A percentile compares a stretch with the other conserved stretches of the same genome.
These are phyloP conservation scores for Apiospora hydei DNA, from an alignment of 2,329 filamentous ascomycete species.

Conservation along the genomic window DNA sequence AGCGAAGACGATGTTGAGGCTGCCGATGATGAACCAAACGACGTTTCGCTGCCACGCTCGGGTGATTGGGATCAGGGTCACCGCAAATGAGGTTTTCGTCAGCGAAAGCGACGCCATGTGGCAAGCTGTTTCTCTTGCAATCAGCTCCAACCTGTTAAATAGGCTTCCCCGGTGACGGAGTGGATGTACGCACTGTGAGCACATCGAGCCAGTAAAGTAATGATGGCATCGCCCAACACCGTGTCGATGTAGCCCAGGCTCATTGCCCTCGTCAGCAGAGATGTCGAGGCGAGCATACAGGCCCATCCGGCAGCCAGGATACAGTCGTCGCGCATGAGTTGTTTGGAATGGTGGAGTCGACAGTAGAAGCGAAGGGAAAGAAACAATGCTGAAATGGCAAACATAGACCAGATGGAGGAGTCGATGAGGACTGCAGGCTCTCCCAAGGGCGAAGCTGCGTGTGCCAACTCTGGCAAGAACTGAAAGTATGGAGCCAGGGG, in stretches of 20 bases:
- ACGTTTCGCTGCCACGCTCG: slow-evolving; percentile 22
- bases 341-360: slow-evolving; percentile 23
- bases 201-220: slow-evolving; percentile 26
- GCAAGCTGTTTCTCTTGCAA: background rate
- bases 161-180: background rate
- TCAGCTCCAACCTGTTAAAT: too few species aligned
- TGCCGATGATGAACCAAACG: slow-evolving; percentile 30
- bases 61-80: slow-evolving; percentile 29
- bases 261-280: slow-evolving; percentile 29
- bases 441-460: background rate
- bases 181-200: background rate
- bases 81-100: slow-evolving; percentile 36
- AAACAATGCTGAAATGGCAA: slow-evolving; percentile 27
- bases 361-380: slow-evolving; percentile 34
- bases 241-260: slow-evolving; percentile 27
- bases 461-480: background rate
- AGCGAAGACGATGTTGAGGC: slow-evolving; percentile 25
- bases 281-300: slow-evolving; percentile 25
- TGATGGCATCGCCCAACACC: slow-evolving; percentile 18
- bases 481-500: background rate
- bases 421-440: slow-evolving; percentile 21
- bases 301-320: slow-evolving; percentile 34
- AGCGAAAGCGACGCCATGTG: slow-evolving; percentile 29
- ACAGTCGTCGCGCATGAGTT: slow-evolving; percentile 37
- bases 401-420: slow-evolving; percentile 30